Base-by-base conservation (phyloP, 768 basidiomycete genomes). In the Calocybe gangraenosa region DNA sequence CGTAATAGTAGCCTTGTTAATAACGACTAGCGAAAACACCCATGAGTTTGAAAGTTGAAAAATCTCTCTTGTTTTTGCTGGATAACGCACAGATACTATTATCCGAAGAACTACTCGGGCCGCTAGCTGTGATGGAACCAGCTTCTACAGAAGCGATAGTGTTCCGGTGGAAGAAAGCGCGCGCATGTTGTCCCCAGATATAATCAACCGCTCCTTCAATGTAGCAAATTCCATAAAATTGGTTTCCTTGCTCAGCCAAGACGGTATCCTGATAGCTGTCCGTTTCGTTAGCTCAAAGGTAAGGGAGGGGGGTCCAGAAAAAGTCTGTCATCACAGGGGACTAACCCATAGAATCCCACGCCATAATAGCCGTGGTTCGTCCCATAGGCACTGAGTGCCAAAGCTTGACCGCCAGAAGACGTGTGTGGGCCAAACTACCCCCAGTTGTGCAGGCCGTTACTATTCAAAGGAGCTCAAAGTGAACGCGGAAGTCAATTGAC, bases 311-410 rank as follows among this genome's bases (percentile, higher is more conserved):
- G 15, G 17, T n/a, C n/a, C n/a, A n/a, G n/a, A n/a, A n/a, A n/a
- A n/a, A n/a, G n/a, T n/a, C n/a, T n/a, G n/a, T n/a, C n/a, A n/a
- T n/a, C n/a, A n/a, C n/a, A n/a, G n/a, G 17, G 9, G 13, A 42
- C 11, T 15, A 55, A 40, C 54, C 54, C 44, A 23, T 55, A 62
- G 46, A 59, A 54, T 17, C 49, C 57, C 9, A 36, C 39, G 3
- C 56, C 62, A 38, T 63, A 63, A 23, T 59, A 61, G 1, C 56
- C 62, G 5, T 52, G 45, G 30, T 57, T 58, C 2, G 52, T 60
- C 0, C 62, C 62, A 28, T 59, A 59, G 8, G 59, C 52, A 33
- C 58, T 59, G 20, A 64, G 46, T 1, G 62, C 62, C 6, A 64
- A 42, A 2, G 60, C 62, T 33, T 64, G 60, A 18, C 49, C 52